Evolutionary conservation across 228 moss, liverwort and hornwort genomes (phyloP), one percentile per base, ranked within the genome.

Genomic region (Sphagnum fallax): DNA sequence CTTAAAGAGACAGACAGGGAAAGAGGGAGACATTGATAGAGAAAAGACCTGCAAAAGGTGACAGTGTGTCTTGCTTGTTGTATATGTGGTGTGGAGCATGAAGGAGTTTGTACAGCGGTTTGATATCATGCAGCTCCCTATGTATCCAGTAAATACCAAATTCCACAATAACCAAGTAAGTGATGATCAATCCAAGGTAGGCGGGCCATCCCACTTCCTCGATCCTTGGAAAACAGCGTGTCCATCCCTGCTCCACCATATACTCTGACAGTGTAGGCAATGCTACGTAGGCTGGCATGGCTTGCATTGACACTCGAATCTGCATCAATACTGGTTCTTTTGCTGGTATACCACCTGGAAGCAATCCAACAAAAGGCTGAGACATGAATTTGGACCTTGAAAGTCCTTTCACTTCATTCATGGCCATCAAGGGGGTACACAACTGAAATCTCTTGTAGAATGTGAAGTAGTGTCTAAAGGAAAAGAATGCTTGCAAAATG

Each of bases 71-170:
- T 76, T 93, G 93, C 82, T 97, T 97, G 74, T 94, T 94, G 79
- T 98, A 94, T 71, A 98, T 90, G 61, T 98, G 98, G 72, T 98
- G 92, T 47, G 94, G 93, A 9, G 98, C 98, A 72, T 94, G 92
- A 55, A 98, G 74, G 61, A 67, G 70, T 68, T 89, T 94, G 64
- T 98, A 93, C 51, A 94, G 83, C 55, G 91, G 92, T 76, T 93
- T 90, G 60, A 92, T 89, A 63, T 98, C 98, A 72, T 98, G 94
- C 64, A 98, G 83, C 69, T 62, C 80, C 62, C 94, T 82, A 62
- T 98, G 98, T 72, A 98, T 86, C 91, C 91, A 98, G 49, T 98
- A 98, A 71, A 98, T 94, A 47, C 66, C 81, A 59, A 98, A 92
- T 76, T 98, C 98, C 68, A 77, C 85, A 11, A 94, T 51, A 6